A percentile compares a stretch with the other conserved stretches of the same genome.
These are phyloP conservation scores for Debaryomyces udenii DNA, from an alignment of 1,139 yeast genomes.

Conservation along the genomic window DNA sequence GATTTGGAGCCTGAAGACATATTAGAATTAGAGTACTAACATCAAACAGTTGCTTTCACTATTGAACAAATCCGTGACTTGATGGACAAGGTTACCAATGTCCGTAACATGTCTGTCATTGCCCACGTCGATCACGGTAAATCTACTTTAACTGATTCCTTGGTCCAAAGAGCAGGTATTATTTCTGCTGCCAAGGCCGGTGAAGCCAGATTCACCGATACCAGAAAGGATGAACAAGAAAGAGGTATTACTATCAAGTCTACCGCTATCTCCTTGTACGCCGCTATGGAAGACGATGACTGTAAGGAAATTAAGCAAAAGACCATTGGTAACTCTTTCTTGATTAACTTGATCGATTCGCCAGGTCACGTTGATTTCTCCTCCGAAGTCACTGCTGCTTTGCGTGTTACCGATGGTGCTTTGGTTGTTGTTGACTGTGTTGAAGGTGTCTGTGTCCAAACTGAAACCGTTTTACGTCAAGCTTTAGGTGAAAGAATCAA, in stretches of 20 bases:
- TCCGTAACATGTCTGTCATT: constrained; percentile 99
- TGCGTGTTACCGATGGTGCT: constrained; percentile 99
- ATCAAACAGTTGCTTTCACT: constrained; percentile 63
- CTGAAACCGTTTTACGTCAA: constrained; percentile 99
- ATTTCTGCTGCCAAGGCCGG: constrained; percentile 99
- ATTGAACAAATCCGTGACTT: constrained; percentile 96
- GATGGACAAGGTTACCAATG: constrained; percentile 99
- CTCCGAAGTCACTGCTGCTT: constrained; percentile 99
- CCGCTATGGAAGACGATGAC: constrained; percentile 89
- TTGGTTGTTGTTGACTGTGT: constrained; percentile 98
- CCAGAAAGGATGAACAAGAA: constrained; percentile 99
- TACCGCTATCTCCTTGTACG: constrained; percentile 95
- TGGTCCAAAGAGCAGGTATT: constrained; percentile 99
- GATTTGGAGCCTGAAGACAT: too few relatives aligned
- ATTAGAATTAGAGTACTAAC: constrained; percentile 8
- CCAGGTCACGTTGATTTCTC: constrained; percentile 99
- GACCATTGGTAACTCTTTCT: constrained; percentile 92
- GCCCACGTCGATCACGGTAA: constrained; percentile 99
- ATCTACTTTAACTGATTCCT: constrained; percentile 98
- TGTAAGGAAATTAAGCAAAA: constrained; percentile 94
- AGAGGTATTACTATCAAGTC: constrained; percentile 99
- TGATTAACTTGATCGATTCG: constrained; percentile 97
- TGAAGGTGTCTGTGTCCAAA: constrained; percentile 99
- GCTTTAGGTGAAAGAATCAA: constrained; percentile 99
- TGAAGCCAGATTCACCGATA: constrained; percentile 99